Conservation (phyloP, 176 grass and related monocot species). For the Triticum dicoccoides region DNA sequence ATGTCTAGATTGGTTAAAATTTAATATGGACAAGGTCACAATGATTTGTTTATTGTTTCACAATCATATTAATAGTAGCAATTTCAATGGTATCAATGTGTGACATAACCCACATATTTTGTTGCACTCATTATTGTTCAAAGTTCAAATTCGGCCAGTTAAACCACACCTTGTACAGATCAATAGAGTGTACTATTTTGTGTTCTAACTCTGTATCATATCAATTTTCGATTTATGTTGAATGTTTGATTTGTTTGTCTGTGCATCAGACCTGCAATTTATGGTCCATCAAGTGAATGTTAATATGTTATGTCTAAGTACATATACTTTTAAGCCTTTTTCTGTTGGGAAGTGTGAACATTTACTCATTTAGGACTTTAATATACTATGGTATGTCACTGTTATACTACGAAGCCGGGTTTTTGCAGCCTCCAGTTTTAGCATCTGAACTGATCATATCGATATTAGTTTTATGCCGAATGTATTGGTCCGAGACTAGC, state of each 20-base stretch:
- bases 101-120: neutral
- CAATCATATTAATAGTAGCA: neutral
- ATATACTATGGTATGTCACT: neutral
- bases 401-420: neutral
- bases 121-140: neutral
- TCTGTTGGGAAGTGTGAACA: neutral
- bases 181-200: slow-evolving; percentile 3
- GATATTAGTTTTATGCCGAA: neutral
- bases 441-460: slow-evolving; percentile 8
- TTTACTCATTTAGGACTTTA: neutral
- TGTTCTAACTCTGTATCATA: neutral
- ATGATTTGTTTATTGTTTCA: neutral
- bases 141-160: neutral
- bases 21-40: neutral
- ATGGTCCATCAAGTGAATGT: slow-evolving; percentile 2
- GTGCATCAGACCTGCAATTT: neutral
- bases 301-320: slow-evolving; percentile 3
- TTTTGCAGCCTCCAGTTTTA: neutral
- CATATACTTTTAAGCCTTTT: neutral
- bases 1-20: neutral
- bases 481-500: neutral
- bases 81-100: neutral
- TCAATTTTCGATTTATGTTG: neutral
- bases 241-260: neutral
- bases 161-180: neutral